Evolutionary conservation across 164 flowering plant genomes (phyloP), one percentile per base, ranked within the genome.

Genomic region (Umbilicus rupestris): DNA sequence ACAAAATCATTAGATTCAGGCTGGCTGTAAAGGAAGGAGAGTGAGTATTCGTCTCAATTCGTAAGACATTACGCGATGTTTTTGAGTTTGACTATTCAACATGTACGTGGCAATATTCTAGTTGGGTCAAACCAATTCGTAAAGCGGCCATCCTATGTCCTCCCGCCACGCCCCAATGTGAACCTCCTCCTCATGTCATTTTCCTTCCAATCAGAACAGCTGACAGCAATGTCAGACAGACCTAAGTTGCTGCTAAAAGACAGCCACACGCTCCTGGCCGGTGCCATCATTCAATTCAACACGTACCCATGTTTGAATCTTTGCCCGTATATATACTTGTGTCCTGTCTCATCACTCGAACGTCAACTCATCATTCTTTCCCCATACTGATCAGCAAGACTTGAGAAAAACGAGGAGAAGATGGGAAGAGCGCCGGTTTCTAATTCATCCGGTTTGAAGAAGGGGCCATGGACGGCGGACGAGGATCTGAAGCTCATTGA

Each of bases 221-320:
- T 45, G 16, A 45, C 47, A 45, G 16, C 47, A 12, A 45, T n/a
- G 47, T 45, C 47, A 1, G 17, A 12, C n/a, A n/a, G n/a, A n/a
- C n/a, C n/a, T n/a, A n/a, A n/a, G n/a, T n/a, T n/a, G n/a, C n/a
- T n/a, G n/a, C n/a, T n/a, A n/a, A n/a, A n/a, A n/a, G 22, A 47
- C 22, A n/a, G 20, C 19, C 52, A 16, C 26, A 7, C 19, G 52
- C 20, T 47, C 52, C 24, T n/a, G 52, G 52, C 22, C 24, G 52
- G 52, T 47, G 52, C 6, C 52, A 47, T 47, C 52, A 19, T 47
- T 47, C 24, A n/a, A 47, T 47, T n/a, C 52, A 47, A 47, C 52
- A 47, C 52, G 52, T 47, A 47, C 52, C 8, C 26, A 47, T 35
- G 6, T 35, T 7, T 35, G 37, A 22, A 47, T 41, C 9, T 47